phyloP scores from a whole-genome alignment of 2,329 filamentous ascomycete species.

The Aureobasidium sp. region DNA sequence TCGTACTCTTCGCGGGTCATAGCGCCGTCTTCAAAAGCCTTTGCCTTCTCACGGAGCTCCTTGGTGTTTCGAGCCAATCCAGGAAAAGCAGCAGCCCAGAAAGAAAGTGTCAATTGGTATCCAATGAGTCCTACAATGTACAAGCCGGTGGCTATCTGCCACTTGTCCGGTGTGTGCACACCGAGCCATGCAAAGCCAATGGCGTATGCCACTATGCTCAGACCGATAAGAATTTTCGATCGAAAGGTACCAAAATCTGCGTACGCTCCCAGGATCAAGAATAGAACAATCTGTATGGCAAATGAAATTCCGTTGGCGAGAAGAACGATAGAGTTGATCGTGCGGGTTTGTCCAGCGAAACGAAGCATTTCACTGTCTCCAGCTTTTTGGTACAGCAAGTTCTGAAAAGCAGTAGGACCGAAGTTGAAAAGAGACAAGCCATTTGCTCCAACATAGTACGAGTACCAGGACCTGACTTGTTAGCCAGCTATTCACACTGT shows the following conservation, averaged over 20 bases:
- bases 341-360: conserved; percentile 51
- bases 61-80: conserved; percentile 49
- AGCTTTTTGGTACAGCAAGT: conserved; percentile 55
- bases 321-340: conserved; percentile 60
- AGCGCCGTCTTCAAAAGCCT: conserved; percentile 43
- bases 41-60: conserved; percentile 44
- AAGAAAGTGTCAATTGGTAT: conserved; percentile 61
- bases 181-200: conserved; percentile 63
- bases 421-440: conserved; percentile 57
- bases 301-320: conserved; percentile 62
- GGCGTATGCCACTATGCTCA: conserved; percentile 55
- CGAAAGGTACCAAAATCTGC: conserved; percentile 61
- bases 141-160: conserved; percentile 53
- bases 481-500: not conserved
- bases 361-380: conserved; percentile 45
- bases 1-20: conserved; percentile 57
- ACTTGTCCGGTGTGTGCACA: conserved; percentile 53
- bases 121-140: conserved; percentile 62
- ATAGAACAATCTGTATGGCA: conserved; percentile 55
- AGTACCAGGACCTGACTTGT: too few species aligned
- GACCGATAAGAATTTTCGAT: conserved; percentile 55
- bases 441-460: too few species aligned
- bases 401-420: conserved; percentile 58
- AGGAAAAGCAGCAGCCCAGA: conserved; percentile 61
- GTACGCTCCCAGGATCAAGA: conserved; percentile 47